phyloP scores from a whole-genome alignment of 805 yeast species.

The Lachancea sp. region DNA sequence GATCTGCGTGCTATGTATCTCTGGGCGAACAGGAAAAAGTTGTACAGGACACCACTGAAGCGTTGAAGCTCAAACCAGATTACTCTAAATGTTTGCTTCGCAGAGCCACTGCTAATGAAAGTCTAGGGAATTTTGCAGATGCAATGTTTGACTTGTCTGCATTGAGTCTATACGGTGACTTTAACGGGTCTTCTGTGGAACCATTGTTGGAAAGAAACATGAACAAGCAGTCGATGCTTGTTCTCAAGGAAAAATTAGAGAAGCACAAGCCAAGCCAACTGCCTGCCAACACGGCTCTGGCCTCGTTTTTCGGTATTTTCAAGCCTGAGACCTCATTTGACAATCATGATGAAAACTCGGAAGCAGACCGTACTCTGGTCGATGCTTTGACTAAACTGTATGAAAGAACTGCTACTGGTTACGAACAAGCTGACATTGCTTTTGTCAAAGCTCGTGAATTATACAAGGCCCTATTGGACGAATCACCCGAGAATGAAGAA shows the following conservation, averaged over 20 bases:
- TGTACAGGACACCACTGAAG: constrained; percentile 79
- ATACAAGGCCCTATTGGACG: constrained; percentile 30
- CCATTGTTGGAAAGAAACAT: constrained; percentile 80
- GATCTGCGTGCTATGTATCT: constrained; percentile 93
- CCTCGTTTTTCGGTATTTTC: constrained; percentile 88
- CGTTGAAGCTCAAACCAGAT: constrained; percentile 79
- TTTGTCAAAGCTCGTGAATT: constrained; percentile 54
- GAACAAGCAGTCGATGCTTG: constrained; percentile 67
- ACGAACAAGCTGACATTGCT: constrained; percentile 33
- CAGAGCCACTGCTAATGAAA: constrained; percentile 89
- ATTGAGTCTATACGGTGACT: constrained; percentile 77
- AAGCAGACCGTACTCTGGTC: constrained; percentile 58
- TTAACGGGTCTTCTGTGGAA: constrained; percentile 71
- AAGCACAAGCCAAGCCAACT: constrained; percentile 38
- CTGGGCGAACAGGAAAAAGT: constrained; percentile 75
- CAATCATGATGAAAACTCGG: constrained; percentile 44
- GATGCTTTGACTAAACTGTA: constrained; percentile 56
- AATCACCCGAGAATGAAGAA: constrained; percentile 20
- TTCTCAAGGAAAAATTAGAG: constrained; percentile 52
- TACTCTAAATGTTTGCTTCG: constrained; percentile 88
- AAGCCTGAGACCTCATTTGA: constrained; percentile 46
- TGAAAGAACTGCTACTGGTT: constrained; percentile 37
- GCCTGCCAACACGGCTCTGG: constrained; percentile 78
- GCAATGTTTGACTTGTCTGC: constrained; percentile 91
- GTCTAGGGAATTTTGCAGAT: constrained; percentile 66